Conservation (phyloP, 1,284 basidiomycete genomes). For the Exobasidium rhododendri region DNA sequence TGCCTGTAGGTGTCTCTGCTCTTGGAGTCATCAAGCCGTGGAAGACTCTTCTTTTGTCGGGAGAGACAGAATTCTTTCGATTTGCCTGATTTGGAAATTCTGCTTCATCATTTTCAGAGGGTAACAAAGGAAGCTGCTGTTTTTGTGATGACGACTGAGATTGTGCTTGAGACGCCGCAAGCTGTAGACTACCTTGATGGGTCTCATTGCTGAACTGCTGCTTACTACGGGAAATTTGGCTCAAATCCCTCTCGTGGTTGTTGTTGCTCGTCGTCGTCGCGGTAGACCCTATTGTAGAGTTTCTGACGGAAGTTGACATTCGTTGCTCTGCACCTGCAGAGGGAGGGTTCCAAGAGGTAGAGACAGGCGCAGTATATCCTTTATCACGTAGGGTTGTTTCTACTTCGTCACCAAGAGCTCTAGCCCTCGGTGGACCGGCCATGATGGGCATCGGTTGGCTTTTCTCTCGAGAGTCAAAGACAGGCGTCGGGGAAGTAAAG, state of each 20-base stretch:
- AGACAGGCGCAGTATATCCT: background rate
- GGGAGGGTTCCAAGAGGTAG: background rate
- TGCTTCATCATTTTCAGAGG: background rate
- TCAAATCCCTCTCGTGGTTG: conserved; percentile 39
- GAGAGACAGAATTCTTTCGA: conserved; percentile 4
- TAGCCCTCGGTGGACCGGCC: conserved; percentile 47
- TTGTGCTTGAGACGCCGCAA: background rate
- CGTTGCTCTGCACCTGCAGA: background rate
- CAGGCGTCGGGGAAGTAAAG: conserved; percentile 40
- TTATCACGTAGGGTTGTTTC: conserved; percentile 37
- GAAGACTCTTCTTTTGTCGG: conserved; percentile 22
- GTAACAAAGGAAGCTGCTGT: background rate
- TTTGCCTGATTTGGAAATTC: conserved; percentile 1
- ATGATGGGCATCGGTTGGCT: conserved; percentile 44
- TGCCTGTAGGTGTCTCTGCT: background rate
- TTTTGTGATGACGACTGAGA: background rate
- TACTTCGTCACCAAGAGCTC: conserved; percentile 49
- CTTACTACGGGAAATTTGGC: conserved; percentile 20
- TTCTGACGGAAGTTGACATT: background rate
- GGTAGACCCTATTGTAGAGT: background rate
- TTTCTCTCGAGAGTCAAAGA: conserved; percentile 53
- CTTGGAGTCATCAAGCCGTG: conserved; percentile 17
- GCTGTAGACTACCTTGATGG: background rate
- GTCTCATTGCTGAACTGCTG: no score
- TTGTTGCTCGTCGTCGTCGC: background rate